Conservation (phyloP, 768 basidiomycete species). For the Rhodotorula diobovata region DNA sequence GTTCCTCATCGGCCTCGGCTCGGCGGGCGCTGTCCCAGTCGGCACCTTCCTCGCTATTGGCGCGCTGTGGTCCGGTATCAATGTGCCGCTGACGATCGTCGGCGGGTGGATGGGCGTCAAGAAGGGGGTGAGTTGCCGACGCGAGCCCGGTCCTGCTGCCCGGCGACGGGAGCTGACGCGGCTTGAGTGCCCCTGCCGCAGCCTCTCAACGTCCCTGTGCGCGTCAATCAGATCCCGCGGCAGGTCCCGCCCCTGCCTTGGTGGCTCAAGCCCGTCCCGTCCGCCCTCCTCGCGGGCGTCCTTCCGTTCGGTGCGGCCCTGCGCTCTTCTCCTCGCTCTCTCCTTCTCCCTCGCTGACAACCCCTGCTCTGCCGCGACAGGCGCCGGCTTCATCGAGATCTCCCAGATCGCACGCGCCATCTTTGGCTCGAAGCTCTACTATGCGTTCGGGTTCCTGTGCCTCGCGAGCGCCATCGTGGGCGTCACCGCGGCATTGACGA, state of each 20-base stretch:
- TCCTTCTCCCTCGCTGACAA: background rate
- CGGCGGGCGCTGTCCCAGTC: constrained; percentile 94
- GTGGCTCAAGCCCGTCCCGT: constrained; percentile 34
- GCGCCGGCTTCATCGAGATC: constrained; percentile 90
- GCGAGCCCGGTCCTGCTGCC: no score
- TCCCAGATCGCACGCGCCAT: constrained; percentile 87
- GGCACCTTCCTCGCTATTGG: constrained; percentile 51
- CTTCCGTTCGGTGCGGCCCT: constrained; percentile 66
- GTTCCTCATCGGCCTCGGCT: constrained; percentile 74
- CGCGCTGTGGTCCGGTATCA: constrained; percentile 68
- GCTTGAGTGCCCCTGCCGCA: constrained; percentile 43
- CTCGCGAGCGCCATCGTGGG: constrained; percentile 80
- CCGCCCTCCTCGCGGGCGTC: constrained; percentile 74
- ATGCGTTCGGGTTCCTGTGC: constrained; percentile 92
- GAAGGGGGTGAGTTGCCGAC: constrained; percentile 72
- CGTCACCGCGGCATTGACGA: constrained; percentile 60
- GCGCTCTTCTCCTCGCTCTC: background rate
- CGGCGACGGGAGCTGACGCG: no score
- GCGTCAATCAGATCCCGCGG: constrained; percentile 89
- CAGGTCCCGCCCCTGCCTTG: constrained; percentile 79
- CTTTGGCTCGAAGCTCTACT: constrained; percentile 83
- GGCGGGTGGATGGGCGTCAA: constrained; percentile 81
- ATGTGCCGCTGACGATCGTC: constrained; percentile 77
- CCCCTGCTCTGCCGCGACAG: constrained; percentile 47
- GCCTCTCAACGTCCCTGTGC: constrained; percentile 73